Evolutionary conservation across 179 eudicot genomes (phyloP).

Genomic region (Carnegiea gigantea): DNA sequence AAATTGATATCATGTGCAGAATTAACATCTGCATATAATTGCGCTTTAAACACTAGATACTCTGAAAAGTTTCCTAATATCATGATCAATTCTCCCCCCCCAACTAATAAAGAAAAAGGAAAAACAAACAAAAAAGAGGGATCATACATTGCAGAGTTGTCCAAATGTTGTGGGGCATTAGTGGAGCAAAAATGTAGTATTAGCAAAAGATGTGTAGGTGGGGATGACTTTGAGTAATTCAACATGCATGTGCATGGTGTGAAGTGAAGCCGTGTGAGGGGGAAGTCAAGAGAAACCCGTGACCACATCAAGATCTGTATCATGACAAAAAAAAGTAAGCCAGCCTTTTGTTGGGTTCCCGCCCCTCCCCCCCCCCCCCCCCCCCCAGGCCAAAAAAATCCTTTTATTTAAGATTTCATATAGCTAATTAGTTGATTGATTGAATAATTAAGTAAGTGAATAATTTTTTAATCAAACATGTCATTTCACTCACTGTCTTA

Average conservation of each 20-base stretch:
- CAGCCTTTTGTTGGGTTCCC: not conserved
- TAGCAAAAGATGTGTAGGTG: conserved; percentile 12
- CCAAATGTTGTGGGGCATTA: not conserved
- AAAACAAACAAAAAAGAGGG: not conserved
- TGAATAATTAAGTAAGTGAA: no score
- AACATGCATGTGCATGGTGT: conserved; percentile 23
- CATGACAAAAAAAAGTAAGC: conserved; percentile 10
- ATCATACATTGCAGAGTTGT: not conserved
- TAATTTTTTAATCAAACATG: not conserved
- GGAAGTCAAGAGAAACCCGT: conserved; percentile 55
- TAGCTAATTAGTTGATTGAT: not conserved
- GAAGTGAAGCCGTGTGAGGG: conserved; percentile 17
- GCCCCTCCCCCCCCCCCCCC: no score
- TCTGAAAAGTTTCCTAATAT: no score
- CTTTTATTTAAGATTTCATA: not conserved
- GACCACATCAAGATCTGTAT: conserved; percentile 28
- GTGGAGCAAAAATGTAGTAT: not conserved
- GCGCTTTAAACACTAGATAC: not conserved
- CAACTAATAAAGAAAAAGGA: not conserved
- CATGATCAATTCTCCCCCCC: not conserved
- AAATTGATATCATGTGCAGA: no score
- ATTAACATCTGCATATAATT: no score
- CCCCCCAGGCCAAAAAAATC: no score
- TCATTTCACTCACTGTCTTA: no score
- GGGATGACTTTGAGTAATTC: conserved; percentile 17